phyloP scores from a whole-genome alignment of 1,284 basidiomycete species.

The Fistulina hepatica region DNA sequence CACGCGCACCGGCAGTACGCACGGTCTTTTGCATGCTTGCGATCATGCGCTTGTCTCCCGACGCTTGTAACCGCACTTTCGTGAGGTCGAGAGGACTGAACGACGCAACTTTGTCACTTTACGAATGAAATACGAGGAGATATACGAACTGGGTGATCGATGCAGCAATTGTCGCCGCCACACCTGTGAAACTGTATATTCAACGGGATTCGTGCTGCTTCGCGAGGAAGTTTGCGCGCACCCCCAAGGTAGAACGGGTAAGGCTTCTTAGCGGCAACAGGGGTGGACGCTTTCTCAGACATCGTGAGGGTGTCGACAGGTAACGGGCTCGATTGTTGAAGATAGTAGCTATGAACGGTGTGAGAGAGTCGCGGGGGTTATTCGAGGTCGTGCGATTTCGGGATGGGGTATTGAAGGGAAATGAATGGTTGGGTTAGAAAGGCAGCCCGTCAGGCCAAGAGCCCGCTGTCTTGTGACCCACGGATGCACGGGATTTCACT shows the following conservation, averaged over 20 bases:
- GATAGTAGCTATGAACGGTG: too few relatives aligned
- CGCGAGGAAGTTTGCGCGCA: slow-evolving; percentile 21
- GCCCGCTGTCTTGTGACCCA: too few relatives aligned
- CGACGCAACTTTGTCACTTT: neutral
- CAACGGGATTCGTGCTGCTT: neutral
- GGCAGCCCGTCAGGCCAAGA: too few relatives aligned
- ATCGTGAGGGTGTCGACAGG: too few relatives aligned
- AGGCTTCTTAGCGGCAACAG: too few relatives aligned
- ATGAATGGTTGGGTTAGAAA: too few relatives aligned
- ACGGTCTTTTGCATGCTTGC: slow-evolving; percentile 69
- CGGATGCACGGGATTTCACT: too few relatives aligned
- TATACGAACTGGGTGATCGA: slow-evolving; percentile 62
- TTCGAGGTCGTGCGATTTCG: too few relatives aligned
- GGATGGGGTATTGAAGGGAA: too few relatives aligned
- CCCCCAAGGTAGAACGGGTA: slow-evolving; percentile 81
- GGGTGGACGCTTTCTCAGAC: too few relatives aligned
- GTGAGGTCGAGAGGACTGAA: slow-evolving; percentile 72
- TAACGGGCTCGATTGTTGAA: too few relatives aligned
- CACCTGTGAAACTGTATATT: slow-evolving; percentile 29
- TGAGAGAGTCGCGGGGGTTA: too few relatives aligned
- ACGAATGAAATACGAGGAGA: slow-evolving; percentile 1
- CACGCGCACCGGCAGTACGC: slow-evolving; percentile 56
- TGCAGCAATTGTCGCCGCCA: slow-evolving; percentile 73
- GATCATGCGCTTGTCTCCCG: slow-evolving; percentile 81
- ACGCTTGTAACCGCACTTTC: slow-evolving; percentile 80